Conservation (phyloP, 495 filamentous ascomycete genomes). For the Echria macrotheca region DNA sequence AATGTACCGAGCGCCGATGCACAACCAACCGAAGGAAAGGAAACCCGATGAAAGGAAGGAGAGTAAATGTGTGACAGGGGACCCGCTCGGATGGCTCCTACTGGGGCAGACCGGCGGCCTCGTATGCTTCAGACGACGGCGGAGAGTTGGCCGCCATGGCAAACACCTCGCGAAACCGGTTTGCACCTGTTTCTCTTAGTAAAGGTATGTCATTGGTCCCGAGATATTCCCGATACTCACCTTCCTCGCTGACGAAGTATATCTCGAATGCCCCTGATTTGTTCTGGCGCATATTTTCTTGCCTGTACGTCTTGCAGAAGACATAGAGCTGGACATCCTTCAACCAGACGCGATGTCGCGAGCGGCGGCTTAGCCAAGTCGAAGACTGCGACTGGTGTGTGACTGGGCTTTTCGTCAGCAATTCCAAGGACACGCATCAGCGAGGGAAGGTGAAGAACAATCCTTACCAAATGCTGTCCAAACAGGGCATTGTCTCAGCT, state of each 20-base stretch:
- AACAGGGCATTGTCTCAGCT: slow-evolving; percentile 51
- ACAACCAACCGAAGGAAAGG: background rate
- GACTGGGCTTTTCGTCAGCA: slow-evolving; percentile 37
- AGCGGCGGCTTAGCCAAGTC: slow-evolving; percentile 51
- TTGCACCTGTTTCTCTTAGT: slow-evolving; percentile 30
- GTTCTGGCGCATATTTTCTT: slow-evolving; percentile 40
- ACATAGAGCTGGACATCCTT: slow-evolving; percentile 57
- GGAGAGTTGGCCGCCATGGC: slow-evolving; percentile 16
- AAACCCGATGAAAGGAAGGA: too few relatives aligned
- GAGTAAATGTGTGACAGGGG: too few relatives aligned
- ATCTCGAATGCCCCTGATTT: slow-evolving; percentile 41
- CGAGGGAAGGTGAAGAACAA: background rate
- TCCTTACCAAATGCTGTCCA: slow-evolving; percentile 67
- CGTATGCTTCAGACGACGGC: slow-evolving; percentile 26
- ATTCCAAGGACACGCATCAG: background rate
- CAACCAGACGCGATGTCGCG: slow-evolving; percentile 51
- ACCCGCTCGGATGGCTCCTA: too few relatives aligned
- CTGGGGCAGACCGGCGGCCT: background rate
- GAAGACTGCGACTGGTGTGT: slow-evolving; percentile 52
- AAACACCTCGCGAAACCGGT: slow-evolving; percentile 39
- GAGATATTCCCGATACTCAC: too few relatives aligned
- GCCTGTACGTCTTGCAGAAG: slow-evolving; percentile 56
- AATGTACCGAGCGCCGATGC: too few relatives aligned
- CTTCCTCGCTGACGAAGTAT: slow-evolving; percentile 39
- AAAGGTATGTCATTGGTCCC: too few relatives aligned